These are phyloP conservation scores for Ophiostoma fasciatum DNA, from an alignment of 2,329 filamentous ascomycete species.

Conservation along the genomic window DNA sequence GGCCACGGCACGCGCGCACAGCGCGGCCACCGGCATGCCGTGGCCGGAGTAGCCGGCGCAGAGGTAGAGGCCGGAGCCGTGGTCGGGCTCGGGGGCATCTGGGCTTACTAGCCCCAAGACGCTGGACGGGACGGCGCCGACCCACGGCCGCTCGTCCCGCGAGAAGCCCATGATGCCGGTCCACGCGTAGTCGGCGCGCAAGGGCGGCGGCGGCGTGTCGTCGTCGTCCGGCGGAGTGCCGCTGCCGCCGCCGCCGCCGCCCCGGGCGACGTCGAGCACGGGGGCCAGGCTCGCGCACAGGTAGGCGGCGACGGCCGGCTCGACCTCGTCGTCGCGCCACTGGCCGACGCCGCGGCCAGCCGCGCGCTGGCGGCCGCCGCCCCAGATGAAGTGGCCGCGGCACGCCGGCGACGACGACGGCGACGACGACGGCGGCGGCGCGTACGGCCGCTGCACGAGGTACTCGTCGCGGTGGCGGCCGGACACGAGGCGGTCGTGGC, in stretches of 20 bases:
- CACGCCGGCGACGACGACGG: slow-evolving; percentile 5
- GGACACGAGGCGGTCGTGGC: slow-evolving; percentile 15
- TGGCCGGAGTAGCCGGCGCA: slow-evolving; percentile 57
- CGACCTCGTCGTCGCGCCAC: slow-evolving; percentile 22
- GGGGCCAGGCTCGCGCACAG: slow-evolving; percentile 31
- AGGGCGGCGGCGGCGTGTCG: slow-evolving; percentile 19
- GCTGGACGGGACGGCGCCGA: slow-evolving; percentile 45
- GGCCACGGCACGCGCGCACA: slow-evolving; percentile 49
- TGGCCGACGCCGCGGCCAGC: slow-evolving; percentile 26
- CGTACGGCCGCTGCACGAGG: slow-evolving; percentile 48
- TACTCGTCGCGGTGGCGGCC: slow-evolving; percentile 47
- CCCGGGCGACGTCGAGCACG: slow-evolving; percentile 25
- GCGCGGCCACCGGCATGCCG: slow-evolving; percentile 60
- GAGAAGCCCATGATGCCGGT: slow-evolving; percentile 70
- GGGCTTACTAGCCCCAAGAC: slow-evolving; percentile 11
- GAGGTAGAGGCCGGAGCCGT: slow-evolving; percentile 44
- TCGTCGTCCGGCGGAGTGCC: neutral
- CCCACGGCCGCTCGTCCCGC: slow-evolving; percentile 53
- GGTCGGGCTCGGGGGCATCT: slow-evolving; percentile 13
- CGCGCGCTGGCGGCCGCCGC: slow-evolving; percentile 50
- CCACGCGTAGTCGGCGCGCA: slow-evolving; percentile 48
- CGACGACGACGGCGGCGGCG: slow-evolving; percentile 14
- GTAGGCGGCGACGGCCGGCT: slow-evolving; percentile 34
- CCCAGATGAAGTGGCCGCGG: slow-evolving; percentile 49
- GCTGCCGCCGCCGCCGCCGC: slow-evolving; percentile 6